Base-by-base conservation (phyloP, 2,329 filamentous ascomycete species). In the Fusarium mundagurra region DNA sequence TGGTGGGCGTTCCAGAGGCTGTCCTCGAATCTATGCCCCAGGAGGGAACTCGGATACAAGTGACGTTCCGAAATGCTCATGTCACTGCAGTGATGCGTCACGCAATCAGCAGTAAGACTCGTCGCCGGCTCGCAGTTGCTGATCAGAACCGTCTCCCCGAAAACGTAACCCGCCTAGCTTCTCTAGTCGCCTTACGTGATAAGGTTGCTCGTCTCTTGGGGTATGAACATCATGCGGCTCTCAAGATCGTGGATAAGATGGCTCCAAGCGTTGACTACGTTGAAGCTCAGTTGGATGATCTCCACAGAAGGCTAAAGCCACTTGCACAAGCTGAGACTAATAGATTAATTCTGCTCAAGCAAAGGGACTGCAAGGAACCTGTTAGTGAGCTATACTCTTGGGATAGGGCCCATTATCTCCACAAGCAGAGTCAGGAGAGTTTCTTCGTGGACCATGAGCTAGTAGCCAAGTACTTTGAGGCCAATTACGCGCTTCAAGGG, bases 11-110 rank as follows among this genome's bases (percentile, higher is more conserved):
- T 6, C 36, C 27, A 6, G 53, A 55, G 8, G 18, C 13, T 14
- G 1, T n/a, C 0, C 36, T 55, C 18, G 53, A 0, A 31, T n/a
- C 53, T 0, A n/a, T 55, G 53, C 14, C 16, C 0, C 36, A 31
- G 2, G 3, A 55, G 1, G 36, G 27, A 31, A 31, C 20, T 14
- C 34, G 4, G 2, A 3, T n/a, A 8, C 53, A 55, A n/a, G 53
- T 20, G 16, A 31, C 27, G 0, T 55, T 41, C 53, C 53, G 36
- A 22, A 55, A 3, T 55, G 16, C 18, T 3, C 36, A 41, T 31
- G 20, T 20, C 2, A 20, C 20, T 10, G 36, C 53, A 7, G 8
- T 55, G 6, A 55, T 55, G 36, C 53, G 36, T 14, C 27, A 41
- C 20, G 36, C 53, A 55, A 8, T 11, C 27, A 11, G 11, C 11